A percentile compares a stretch with the other conserved stretches of the same genome.
Conservation (phyloP, 805 yeast genomes). For the Metschnikowia continentalis region DNA sequence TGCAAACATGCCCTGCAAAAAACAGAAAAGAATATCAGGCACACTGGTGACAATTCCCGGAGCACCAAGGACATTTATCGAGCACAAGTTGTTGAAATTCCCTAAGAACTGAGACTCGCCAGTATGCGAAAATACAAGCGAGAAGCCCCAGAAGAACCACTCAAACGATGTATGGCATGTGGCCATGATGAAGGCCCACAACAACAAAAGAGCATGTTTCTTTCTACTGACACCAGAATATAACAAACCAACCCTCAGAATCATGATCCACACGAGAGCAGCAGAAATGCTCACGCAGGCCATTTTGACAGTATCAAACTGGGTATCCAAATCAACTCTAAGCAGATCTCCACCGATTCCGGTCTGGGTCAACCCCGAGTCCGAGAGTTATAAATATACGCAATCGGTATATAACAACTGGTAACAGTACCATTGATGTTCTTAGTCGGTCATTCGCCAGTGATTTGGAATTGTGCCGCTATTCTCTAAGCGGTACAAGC, state of each 20-base stretch:
- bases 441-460: slow-evolving; percentile 44
- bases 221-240: slow-evolving; percentile 93
- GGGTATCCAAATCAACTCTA: slow-evolving; percentile 64
- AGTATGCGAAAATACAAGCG: slow-evolving; percentile 74
- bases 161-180: slow-evolving; percentile 80
- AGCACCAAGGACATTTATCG: slow-evolving; percentile 78
- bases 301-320: slow-evolving; percentile 72
- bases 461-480: slow-evolving; percentile 58
- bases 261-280: slow-evolving; percentile 88
- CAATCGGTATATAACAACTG: too few relatives aligned
- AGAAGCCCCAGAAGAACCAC: slow-evolving; percentile 87
- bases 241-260: slow-evolving; percentile 90
- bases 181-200: slow-evolving; percentile 96
- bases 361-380: slow-evolving; percentile 39
- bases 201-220: slow-evolving; percentile 87
- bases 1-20: slow-evolving; percentile 97
- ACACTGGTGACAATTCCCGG: slow-evolving; percentile 62
- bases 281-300: slow-evolving; percentile 71
- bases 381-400: neutral
- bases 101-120: slow-evolving; percentile 72
- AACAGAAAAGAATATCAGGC: slow-evolving; percentile 86
- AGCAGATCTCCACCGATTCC: slow-evolving; percentile 82
- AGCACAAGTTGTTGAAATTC: slow-evolving; percentile 71
- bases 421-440: neutral
- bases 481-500: slow-evolving; percentile 64